Evolutionary conservation across 2,329 filamentous ascomycete genomes (phyloP).

Genomic region (Sarocladium oryzae): DNA sequence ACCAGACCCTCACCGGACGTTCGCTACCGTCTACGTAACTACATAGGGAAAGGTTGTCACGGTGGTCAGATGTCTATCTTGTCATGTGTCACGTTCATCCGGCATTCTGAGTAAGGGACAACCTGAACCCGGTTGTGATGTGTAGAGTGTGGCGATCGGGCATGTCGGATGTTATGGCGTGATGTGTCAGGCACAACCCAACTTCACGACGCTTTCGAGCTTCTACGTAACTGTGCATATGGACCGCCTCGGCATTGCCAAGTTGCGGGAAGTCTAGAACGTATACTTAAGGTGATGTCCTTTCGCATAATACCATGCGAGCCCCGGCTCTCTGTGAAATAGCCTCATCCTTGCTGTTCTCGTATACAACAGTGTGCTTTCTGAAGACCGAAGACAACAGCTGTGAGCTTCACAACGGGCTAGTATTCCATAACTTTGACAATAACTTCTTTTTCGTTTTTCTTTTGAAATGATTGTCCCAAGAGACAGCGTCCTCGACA

Average conservation of each 20-base stretch:
- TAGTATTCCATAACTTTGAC: too few species aligned
- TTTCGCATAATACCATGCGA: too few species aligned
- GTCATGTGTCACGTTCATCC: not conserved
- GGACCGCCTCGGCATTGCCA: not conserved
- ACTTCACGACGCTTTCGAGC: not conserved
- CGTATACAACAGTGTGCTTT: not conserved
- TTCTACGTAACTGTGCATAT: not conserved
- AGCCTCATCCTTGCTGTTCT: too few species aligned
- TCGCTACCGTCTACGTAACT: not conserved
- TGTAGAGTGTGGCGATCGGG: not conserved
- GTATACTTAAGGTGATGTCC: too few species aligned
- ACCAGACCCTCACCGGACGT: not conserved
- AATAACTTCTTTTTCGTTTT: not conserved
- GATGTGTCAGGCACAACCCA: not conserved
- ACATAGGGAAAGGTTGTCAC: too few species aligned
- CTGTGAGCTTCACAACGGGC: too few species aligned
- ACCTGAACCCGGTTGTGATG: too few species aligned
- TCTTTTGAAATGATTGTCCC: slow-evolving; percentile 15
- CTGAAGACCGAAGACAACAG: too few species aligned
- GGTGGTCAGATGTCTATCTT: too few species aligned
- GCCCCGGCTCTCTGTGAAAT: too few species aligned
- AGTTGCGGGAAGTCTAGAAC: too few species aligned
- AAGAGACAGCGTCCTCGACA: slow-evolving; percentile 39
- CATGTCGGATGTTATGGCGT: not conserved
- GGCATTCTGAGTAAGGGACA: too few species aligned